Conservation (phyloP, 1,284 basidiomycete species). For the Marasmius fiardii region DNA sequence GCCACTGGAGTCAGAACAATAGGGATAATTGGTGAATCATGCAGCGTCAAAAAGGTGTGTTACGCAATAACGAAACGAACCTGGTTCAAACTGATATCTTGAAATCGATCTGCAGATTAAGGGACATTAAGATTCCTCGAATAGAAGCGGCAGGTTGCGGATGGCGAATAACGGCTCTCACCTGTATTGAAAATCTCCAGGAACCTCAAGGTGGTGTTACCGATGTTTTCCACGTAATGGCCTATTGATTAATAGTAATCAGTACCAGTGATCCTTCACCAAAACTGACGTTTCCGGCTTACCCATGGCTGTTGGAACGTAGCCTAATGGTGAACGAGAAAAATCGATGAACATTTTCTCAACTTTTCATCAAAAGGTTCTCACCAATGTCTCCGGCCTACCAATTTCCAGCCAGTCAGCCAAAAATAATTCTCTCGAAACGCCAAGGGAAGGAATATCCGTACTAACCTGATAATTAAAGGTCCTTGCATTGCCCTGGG, state of each 20-base stretch:
- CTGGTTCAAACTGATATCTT: conserved; percentile 64
- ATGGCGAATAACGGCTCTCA: too few relatives aligned
- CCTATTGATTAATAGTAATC: too few relatives aligned
- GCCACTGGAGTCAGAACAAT: conserved; percentile 43
- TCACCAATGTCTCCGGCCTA: conserved; percentile 61
- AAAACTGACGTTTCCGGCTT: conserved; percentile 7
- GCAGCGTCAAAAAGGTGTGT: background rate
- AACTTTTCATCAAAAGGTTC: conserved; percentile 14
- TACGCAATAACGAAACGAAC: conserved; percentile 27
- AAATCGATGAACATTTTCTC: background rate
- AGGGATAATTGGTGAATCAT: conserved; percentile 6
- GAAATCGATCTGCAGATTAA: conserved; percentile 49
- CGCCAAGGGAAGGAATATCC: conserved; percentile 2
- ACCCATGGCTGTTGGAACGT: conserved; percentile 58
- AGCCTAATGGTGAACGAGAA: conserved; percentile 30
- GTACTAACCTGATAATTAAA: conserved; percentile 56
- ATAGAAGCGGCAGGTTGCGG: too few relatives aligned
- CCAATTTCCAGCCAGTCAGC: conserved; percentile 8
- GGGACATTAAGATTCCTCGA: too few relatives aligned
- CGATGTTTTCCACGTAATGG: conserved; percentile 72
- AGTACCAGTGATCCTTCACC: background rate
- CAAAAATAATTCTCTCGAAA: background rate
- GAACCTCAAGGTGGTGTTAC: conserved; percentile 58
- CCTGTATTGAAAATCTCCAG: conserved; percentile 65
- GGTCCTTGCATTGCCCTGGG: conserved; percentile 58